These are phyloP conservation scores for Barnettozyma vustinii DNA, from an alignment of 805 yeast species.

Conservation along the genomic window DNA sequence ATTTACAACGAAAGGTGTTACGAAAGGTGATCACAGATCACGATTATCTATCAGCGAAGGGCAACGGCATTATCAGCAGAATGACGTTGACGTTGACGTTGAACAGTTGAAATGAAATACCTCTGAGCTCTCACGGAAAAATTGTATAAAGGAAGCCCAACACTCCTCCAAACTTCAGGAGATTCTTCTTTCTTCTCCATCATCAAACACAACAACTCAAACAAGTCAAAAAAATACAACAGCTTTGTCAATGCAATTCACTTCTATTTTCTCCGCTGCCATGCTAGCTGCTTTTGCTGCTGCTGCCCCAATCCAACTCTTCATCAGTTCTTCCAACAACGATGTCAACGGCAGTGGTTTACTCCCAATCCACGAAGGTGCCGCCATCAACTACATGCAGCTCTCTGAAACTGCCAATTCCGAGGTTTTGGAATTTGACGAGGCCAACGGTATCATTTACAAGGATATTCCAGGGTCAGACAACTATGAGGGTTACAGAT, in stretches of 20 bases:
- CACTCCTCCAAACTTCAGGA: background rate
- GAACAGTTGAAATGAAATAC: no score
- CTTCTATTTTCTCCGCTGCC: slow-evolving; percentile 3
- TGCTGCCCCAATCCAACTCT: slow-evolving; percentile 1
- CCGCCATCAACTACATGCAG: slow-evolving; percentile 17
- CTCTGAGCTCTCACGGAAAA: no score
- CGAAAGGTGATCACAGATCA: no score
- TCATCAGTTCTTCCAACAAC: background rate
- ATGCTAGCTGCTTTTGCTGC: slow-evolving; percentile 1
- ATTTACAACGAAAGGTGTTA: no score
- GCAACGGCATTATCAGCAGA: no score
- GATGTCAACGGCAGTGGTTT: slow-evolving; percentile 2
- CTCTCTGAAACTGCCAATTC: slow-evolving; percentile 5
- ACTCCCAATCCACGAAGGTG: slow-evolving; percentile 17
- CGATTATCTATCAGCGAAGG: no score
- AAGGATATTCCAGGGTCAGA: background rate
- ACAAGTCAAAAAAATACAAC: background rate
- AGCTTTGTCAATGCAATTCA: background rate
- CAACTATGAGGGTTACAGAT: slow-evolving; percentile 1
- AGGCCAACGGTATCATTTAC: slow-evolving; percentile 7
- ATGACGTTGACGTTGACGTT: no score
- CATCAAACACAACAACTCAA: background rate
- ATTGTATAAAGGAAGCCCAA: slow-evolving; percentile 10
- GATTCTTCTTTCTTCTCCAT: no score
- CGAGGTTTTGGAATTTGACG: slow-evolving; percentile 8